These are phyloP conservation scores for Vigna radiata DNA, from an alignment of 306 rosid genomes.

Conservation along the genomic window DNA sequence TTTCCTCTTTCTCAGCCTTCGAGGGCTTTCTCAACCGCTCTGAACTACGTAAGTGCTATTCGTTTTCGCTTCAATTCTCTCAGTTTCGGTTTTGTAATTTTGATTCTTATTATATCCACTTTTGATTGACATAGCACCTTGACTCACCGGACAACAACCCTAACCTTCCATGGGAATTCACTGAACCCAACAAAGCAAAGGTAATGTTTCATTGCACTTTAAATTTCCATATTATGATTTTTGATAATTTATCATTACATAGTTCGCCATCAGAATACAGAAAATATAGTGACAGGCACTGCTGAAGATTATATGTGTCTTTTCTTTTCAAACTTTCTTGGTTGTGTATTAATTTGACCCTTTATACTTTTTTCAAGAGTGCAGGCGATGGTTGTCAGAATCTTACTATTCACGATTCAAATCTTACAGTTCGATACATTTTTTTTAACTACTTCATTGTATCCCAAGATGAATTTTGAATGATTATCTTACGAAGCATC, in stretches of 20 bases:
- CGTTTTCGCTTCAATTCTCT: background rate
- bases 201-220: slow-evolving; percentile 45
- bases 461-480: too few species aligned
- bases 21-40: slow-evolving; percentile 88
- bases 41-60: slow-evolving; percentile 75
- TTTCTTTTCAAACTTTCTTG: background rate
- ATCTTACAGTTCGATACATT: too few species aligned
- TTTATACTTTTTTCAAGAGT: background rate
- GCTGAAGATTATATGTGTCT: background rate
- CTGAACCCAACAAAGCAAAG: slow-evolving; percentile 66
- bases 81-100: background rate
- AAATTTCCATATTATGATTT: background rate
- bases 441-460: too few species aligned
- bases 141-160: slow-evolving; percentile 87
- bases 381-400: too few species aligned
- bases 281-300: background rate
- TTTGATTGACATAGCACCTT: slow-evolving; percentile 68
- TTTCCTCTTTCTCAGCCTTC: slow-evolving; percentile 56
- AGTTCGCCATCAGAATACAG: background rate
- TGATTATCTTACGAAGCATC: too few species aligned
- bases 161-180: slow-evolving; percentile 84
- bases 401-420: too few species aligned
- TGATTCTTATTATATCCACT: slow-evolving; percentile 25
- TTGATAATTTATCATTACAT: background rate
- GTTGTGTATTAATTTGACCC: background rate